Evolutionary conservation across 78 protist species (phyloP).

Genomic region (Dictyostelium discoideum): dicty_2.7 NC_007091.3:538501-539000

Average conservation of each 20-base stretch:
- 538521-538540: conserved; percentile 10
- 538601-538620: conserved; percentile 40
- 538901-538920: conserved; percentile 33
- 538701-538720: background rate
- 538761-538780: background rate
- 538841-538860: background rate
- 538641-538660: conserved; percentile 46
- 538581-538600: background rate
- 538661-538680: background rate
- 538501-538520: background rate
- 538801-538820: too few relatives aligned
- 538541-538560: conserved; percentile 10
- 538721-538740: background rate
- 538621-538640: conserved; percentile 36
- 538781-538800: background rate
- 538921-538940: background rate
- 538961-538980: conserved; percentile 31
- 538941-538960: conserved; percentile 70
- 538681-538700: background rate
- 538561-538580: conserved; percentile 50
- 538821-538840: background rate
- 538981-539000: conserved; percentile 13
- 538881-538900: conserved; percentile 28
- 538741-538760: background rate
- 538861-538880: conserved; percentile 41